phyloP scores from a whole-genome alignment of 352 stramenopile species.

The Pythium rhizo-oryzae region DNA sequence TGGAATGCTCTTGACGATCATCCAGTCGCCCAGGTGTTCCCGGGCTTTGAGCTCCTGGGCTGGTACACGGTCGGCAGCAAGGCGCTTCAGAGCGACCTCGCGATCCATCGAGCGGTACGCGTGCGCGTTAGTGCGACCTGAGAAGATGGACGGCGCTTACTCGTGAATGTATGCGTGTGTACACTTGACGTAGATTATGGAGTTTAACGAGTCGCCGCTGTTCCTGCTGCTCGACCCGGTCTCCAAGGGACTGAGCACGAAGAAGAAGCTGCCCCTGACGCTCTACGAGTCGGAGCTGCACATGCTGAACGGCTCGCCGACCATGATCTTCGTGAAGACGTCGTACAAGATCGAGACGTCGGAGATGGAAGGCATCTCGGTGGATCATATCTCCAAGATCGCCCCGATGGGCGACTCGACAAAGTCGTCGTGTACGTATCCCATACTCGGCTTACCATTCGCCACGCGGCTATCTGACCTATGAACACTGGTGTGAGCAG shows the following conservation, averaged over 20 bases:
- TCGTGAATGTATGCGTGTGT: not conserved
- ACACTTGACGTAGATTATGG: constrained; percentile 61
- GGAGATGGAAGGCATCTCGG: constrained; percentile 84
- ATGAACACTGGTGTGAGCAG: constrained; percentile 27
- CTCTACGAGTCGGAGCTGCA: constrained; percentile 89
- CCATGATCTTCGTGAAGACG: constrained; percentile 90
- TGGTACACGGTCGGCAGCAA: constrained; percentile 88
- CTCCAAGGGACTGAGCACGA: constrained; percentile 60
- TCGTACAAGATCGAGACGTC: constrained; percentile 89
- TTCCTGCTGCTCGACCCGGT: constrained; percentile 79
- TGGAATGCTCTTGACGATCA: not conserved
- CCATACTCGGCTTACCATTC: too few relatives aligned
- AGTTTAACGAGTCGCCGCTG: constrained; percentile 87
- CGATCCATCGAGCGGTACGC: constrained; percentile 68
- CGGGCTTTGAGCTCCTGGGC: constrained; percentile 85
- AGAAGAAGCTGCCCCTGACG: constrained; percentile 89
- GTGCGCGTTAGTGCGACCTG: too few relatives aligned
- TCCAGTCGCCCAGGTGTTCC: constrained; percentile 83
- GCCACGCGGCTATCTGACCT: not conserved
- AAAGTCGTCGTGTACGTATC: constrained; percentile 69
- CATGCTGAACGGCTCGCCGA: constrained; percentile 80
- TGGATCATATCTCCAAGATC: constrained; percentile 91
- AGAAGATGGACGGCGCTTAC: too few relatives aligned
- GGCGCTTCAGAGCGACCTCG: constrained; percentile 69
- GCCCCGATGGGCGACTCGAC: constrained; percentile 64